Conservation (phyloP, 148 eudicot genomes). For the Rhododendron ovatum region DNA sequence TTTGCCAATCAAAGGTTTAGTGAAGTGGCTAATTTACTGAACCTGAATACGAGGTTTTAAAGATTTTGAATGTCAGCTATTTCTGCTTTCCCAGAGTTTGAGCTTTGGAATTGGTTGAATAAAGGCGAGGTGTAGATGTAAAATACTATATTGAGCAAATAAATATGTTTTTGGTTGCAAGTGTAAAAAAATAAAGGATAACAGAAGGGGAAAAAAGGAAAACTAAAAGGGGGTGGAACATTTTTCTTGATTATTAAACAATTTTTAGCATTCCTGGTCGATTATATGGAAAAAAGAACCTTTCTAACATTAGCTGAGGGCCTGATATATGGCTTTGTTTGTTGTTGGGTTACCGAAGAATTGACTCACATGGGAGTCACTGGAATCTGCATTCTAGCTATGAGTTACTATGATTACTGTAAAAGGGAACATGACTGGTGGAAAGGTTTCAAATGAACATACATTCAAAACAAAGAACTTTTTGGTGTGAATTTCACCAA, state of each 20-base stretch:
- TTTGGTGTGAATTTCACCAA: neutral
- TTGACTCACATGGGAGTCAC: slow-evolving; percentile 1
- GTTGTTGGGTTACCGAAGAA: neutral
- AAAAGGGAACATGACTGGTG: neutral
- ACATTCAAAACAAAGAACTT: neutral
- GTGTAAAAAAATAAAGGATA: neutral
- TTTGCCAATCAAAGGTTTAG: neutral
- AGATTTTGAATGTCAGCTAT: neutral
- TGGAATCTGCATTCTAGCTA: neutral
- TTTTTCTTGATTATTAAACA: neutral
- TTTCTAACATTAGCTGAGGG: neutral
- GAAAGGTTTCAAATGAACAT: neutral
- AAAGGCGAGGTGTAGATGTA: neutral
- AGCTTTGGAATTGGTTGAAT: neutral
- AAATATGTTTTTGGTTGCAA: neutral
- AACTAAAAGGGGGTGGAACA: neutral
- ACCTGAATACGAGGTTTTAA: neutral
- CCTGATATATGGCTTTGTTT: neutral
- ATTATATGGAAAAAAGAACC: neutral
- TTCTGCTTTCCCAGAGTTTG: neutral
- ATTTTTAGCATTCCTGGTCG: neutral
- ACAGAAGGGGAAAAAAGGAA: neutral
- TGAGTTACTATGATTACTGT: neutral
- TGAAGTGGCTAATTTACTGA: neutral
- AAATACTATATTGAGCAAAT: neutral